These are phyloP conservation scores for Fusarium ambrosium DNA, from an alignment of 2,329 filamentous ascomycete species.

Conservation along the genomic window DNA sequence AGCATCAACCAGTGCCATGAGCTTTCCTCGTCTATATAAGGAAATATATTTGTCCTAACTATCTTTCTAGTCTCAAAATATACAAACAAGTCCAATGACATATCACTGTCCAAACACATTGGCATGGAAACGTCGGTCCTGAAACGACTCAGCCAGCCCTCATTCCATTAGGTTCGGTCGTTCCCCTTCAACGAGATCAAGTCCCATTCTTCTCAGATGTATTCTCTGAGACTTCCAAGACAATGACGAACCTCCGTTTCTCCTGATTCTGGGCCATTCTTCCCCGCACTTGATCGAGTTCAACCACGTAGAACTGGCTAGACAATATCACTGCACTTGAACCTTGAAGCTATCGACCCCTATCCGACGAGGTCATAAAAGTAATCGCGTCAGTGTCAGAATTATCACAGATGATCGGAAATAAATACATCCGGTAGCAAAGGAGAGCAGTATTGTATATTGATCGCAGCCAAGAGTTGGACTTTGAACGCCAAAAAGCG, in stretches of 20 bases:
- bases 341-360: background rate
- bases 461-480: background rate
- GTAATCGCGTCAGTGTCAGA: background rate
- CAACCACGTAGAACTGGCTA: background rate
- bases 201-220: background rate
- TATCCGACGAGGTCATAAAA: background rate
- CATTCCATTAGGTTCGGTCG: background rate
- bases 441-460: background rate
- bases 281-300: background rate
- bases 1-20: background rate
- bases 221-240: background rate
- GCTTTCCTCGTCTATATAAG: background rate
- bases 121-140: background rate
- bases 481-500: background rate
- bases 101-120: background rate
- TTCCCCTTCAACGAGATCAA: background rate
- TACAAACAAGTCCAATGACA: background rate
- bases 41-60: background rate
- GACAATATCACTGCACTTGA: background rate
- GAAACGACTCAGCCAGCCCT: background rate
- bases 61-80: no score
- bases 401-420: background rate
- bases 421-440: background rate
- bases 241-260: background rate
- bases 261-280: background rate